Base-by-base conservation (phyloP, 148 eudicot species). In the Camellia granthamiana region DNA sequence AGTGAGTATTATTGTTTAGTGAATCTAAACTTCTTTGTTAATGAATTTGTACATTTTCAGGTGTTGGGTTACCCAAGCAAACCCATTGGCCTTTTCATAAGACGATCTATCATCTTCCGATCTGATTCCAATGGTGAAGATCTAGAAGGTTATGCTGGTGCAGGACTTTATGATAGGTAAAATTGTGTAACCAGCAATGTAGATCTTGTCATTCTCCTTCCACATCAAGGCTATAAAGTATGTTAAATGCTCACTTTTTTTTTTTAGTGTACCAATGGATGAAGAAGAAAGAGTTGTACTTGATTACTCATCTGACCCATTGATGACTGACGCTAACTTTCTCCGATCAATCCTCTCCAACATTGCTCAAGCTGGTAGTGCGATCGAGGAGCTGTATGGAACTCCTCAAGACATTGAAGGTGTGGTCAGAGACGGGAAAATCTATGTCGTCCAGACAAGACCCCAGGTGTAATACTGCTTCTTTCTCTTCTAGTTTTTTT, bases 51-150 rank as follows among this genome's bases (percentile, higher is more conserved):
- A 43, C n/a, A 38, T 43, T 82, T 82, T 77, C 84, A 95, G 99
- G 90, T 96, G 41, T 80, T 92, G 84, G 99, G 99, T 54, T 96
- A 93, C 84, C 99, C 98, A 14, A 92, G 99, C 88, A 95, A 95
- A 85, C 98, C 94, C 7, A 88, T 96, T 52, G 99, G 99, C 72
- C 97, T 96, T 75, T 96, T 87, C 72, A 93, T 96, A 68, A 87
- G 85, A 75, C 87, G 89, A 59, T 96, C 99, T 7, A 93, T 96
- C 52, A 96, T 96, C 81, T 96, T 96, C 87, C 90, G 99, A 78
- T 96, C 99, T 78, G 99, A 96, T 85, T 96, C 99, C 70, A 96
- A 96, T 80, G 99, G 99, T 70, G 99, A 96, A 86, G 99, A 96
- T 84, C 90, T 96, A 74, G 99, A 96, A 89, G 99, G 99, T 74